Evolutionary conservation across 768 basidiomycete genomes (phyloP).

Genomic region (Boletus barrowsii): DNA sequence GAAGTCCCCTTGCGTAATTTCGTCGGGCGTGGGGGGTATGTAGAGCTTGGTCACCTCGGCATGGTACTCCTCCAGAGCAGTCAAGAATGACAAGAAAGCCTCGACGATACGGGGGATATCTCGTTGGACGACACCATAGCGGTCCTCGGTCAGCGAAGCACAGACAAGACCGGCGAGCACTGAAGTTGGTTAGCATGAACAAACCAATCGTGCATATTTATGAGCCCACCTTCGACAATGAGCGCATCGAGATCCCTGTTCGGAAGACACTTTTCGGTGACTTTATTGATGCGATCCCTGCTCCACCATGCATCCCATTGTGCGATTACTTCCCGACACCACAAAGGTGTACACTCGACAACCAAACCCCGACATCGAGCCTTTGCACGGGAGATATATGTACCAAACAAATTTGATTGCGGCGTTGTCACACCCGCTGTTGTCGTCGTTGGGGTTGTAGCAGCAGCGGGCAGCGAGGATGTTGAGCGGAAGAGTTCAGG

Average conservation of each 20-base stretch:
- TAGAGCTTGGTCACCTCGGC: constrained; percentile 45
- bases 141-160: constrained; percentile 75
- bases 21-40: constrained; percentile 37
- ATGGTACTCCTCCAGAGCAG: constrained; percentile 64
- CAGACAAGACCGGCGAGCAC: constrained; percentile 62
- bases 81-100: constrained; percentile 64
- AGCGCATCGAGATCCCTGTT: constrained; percentile 61
- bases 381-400: constrained; percentile 1
- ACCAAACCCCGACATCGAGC: constrained; percentile 2
- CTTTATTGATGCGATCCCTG: constrained; percentile 48
- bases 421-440: neutral
- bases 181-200: constrained; percentile 10
- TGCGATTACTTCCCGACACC: constrained; percentile 23
- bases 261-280: constrained; percentile 55
- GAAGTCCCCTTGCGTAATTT: constrained; percentile 23
- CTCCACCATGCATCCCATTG: constrained; percentile 52
- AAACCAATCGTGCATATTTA: neutral
- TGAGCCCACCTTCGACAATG: constrained; percentile 52
- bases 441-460: constrained; percentile 9
- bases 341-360: constrained; percentile 30
- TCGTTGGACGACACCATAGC: constrained; percentile 78
- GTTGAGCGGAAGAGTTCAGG: constrained; percentile 51
- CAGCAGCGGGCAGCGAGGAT: constrained; percentile 16
- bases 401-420: neutral
- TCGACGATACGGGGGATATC: constrained; percentile 83